A percentile compares a stretch with the other conserved stretches of the same genome.
Evolutionary conservation across 352 stramenopile genomes (phyloP).

Genomic region (Phytophthora rubi): DNA sequence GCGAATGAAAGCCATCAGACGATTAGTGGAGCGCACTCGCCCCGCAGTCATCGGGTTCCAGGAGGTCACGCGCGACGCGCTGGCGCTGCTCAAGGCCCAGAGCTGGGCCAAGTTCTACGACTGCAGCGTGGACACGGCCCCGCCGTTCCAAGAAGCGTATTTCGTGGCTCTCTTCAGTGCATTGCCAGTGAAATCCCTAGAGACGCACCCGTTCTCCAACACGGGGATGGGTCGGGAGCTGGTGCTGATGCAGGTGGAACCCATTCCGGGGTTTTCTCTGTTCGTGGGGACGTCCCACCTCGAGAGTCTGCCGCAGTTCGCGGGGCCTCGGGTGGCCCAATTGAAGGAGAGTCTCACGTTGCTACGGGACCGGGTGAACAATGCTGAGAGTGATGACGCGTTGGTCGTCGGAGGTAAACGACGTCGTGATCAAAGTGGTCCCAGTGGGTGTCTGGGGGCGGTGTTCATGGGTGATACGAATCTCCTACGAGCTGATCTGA

Average conservation of each 20-base stretch:
- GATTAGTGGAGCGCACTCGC: slow-evolving; percentile 52
- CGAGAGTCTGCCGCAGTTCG: slow-evolving; percentile 73
- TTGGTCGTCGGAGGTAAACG: slow-evolving; percentile 18
- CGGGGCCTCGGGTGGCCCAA: slow-evolving; percentile 50
- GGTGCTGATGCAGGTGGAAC: slow-evolving; percentile 61
- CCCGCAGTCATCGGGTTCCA: slow-evolving; percentile 80
- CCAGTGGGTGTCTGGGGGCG: slow-evolving; percentile 53
- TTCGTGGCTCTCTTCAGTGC: slow-evolving; percentile 84
- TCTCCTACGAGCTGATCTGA: slow-evolving; percentile 64
- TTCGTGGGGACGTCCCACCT: slow-evolving; percentile 73
- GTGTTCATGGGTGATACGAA: slow-evolving; percentile 86
- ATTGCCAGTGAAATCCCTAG: slow-evolving; percentile 60
- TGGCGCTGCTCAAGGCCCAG: slow-evolving; percentile 62
- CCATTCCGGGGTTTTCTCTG: slow-evolving; percentile 51
- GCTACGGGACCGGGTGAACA: slow-evolving; percentile 53
- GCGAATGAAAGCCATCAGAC: slow-evolving; percentile 71
- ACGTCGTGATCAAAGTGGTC: background rate
- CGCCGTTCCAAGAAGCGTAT: slow-evolving; percentile 75
- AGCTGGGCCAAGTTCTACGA: slow-evolving; percentile 76
- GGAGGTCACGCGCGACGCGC: slow-evolving; percentile 70
- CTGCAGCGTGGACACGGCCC: slow-evolving; percentile 73
- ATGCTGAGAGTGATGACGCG: slow-evolving; percentile 17
- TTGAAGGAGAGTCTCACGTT: slow-evolving; percentile 60
- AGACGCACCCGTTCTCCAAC: slow-evolving; percentile 74
- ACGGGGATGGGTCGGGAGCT: slow-evolving; percentile 80